Evolutionary conservation across 1,139 yeast genomes (phyloP).

Genomic region (Blastobotrys buckinghamii): DNA sequence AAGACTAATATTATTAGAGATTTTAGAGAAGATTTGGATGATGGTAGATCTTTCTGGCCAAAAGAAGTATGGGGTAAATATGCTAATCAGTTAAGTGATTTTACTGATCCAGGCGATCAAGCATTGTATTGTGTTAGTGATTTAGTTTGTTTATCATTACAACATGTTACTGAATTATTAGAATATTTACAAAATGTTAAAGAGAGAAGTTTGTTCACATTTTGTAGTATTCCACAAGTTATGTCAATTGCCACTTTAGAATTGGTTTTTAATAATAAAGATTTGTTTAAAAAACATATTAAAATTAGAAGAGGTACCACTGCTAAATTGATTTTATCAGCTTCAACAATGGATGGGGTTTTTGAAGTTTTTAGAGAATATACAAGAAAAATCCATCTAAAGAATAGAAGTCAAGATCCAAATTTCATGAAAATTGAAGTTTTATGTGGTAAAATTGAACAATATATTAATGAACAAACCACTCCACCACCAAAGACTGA

Average conservation of each 20-base stretch:
- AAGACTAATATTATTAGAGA: conserved; percentile 95
- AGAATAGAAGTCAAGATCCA: conserved; percentile 76
- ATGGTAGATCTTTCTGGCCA: conserved; percentile 96
- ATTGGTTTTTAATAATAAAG: conserved; percentile 73
- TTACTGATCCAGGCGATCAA: conserved; percentile 50
- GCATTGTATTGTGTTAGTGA: conserved; percentile 70
- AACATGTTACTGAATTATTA: conserved; percentile 72
- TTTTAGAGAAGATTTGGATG: conserved; percentile 84
- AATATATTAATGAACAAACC: conserved; percentile 56
- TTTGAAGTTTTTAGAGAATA: conserved; percentile 69
- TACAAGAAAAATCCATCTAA: conserved; percentile 69
- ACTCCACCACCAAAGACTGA: conserved; percentile 16
- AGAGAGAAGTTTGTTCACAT: conserved; percentile 80
- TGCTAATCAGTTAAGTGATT: conserved; percentile 40
- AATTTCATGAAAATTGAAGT: conserved; percentile 80
- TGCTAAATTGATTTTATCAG: conserved; percentile 62
- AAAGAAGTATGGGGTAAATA: conserved; percentile 86
- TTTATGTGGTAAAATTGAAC: conserved; percentile 82
- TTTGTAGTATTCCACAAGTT: conserved; percentile 97
- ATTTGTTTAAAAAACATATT: conserved; percentile 63
- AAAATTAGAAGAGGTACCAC: conserved; percentile 94
- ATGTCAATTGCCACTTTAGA: conserved; percentile 97
- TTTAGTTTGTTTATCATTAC: conserved; percentile 71
- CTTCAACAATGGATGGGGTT: conserved; percentile 73
- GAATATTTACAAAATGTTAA: conserved; percentile 68